Conservation (phyloP, 2,329 filamentous ascomycete genomes). For the Exophiala viscosa region DNA sequence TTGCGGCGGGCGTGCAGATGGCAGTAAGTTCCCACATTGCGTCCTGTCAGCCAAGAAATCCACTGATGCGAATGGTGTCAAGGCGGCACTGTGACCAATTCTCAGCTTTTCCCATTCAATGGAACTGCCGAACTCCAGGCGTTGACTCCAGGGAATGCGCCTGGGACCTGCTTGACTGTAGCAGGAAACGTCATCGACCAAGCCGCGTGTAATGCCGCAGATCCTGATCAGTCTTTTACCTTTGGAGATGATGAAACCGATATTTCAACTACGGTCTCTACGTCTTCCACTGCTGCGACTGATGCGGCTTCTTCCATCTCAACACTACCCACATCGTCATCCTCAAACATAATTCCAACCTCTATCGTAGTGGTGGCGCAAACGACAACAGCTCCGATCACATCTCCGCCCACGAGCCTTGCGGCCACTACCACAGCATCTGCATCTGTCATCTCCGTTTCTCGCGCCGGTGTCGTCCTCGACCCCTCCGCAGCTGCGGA, state of each 20-base stretch:
- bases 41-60: no score
- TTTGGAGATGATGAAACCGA: slow-evolving; percentile 6
- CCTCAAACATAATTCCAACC: background rate
- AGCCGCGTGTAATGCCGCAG: slow-evolving; percentile 11
- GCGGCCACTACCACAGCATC: background rate
- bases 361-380: background rate
- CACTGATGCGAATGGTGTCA: background rate
- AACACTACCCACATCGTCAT: background rate
- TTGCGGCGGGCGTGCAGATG: slow-evolving; percentile 57
- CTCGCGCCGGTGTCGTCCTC: slow-evolving; percentile 13
- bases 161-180: slow-evolving; percentile 18
- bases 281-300: background rate
- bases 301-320: background rate
- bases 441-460: slow-evolving; percentile 10
- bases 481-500: slow-evolving; percentile 15
- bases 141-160: slow-evolving; percentile 10
- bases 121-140: slow-evolving; percentile 14
- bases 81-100: slow-evolving; percentile 17
- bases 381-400: background rate
- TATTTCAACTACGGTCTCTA: background rate
- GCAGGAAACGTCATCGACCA: slow-evolving; percentile 16
- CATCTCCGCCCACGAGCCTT: background rate
- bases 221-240: slow-evolving; percentile 14
- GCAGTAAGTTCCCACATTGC: slow-evolving; percentile 42
- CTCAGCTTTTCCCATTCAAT: slow-evolving; percentile 18